Conservation (phyloP, 768 basidiomycete species). For the Phallus indusiatus region DNA sequence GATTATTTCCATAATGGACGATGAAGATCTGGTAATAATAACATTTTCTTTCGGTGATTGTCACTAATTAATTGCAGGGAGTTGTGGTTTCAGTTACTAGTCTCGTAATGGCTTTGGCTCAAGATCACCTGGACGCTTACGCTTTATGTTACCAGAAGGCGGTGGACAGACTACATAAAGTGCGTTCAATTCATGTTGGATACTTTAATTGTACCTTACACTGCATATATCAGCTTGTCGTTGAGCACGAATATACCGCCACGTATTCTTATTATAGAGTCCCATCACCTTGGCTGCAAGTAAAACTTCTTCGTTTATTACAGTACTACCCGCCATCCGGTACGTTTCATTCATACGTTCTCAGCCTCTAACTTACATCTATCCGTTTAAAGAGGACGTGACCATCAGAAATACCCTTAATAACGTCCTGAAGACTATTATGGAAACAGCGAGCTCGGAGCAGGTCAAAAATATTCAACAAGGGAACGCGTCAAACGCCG, state of each 20-base stretch:
- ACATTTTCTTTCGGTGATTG: not conserved
- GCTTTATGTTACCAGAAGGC: slow-evolving; percentile 92
- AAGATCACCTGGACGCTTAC: slow-evolving; percentile 86
- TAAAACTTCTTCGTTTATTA: slow-evolving; percentile 83
- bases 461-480: slow-evolving; percentile 93
- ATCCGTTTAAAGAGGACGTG: slow-evolving; percentile 63
- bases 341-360: slow-evolving; percentile 25
- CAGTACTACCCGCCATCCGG: slow-evolving; percentile 97
- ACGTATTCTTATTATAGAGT: slow-evolving; percentile 98
- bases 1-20: slow-evolving; percentile 94
- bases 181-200: slow-evolving; percentile 26
- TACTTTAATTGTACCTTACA: not conserved
- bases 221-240: slow-evolving; percentile 53
- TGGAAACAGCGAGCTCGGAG: slow-evolving; percentile 80
- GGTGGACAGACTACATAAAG: slow-evolving; percentile 78
- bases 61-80: slow-evolving; percentile 41
- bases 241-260: slow-evolving; percentile 80
- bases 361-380: not conserved
- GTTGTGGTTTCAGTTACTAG: slow-evolving; percentile 93
- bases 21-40: slow-evolving; percentile 62
- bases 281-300: slow-evolving; percentile 95
- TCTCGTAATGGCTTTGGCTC: slow-evolving; percentile 87
- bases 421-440: slow-evolving; percentile 78
- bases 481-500: slow-evolving; percentile 95
- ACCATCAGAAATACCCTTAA: slow-evolving; percentile 68